Percentiles rank a stretch among this genome's conserved stretches.
Evolutionary conservation across 352 stramenopile species (phyloP).

Genomic region (Phytophthora uliginosa): DNA sequence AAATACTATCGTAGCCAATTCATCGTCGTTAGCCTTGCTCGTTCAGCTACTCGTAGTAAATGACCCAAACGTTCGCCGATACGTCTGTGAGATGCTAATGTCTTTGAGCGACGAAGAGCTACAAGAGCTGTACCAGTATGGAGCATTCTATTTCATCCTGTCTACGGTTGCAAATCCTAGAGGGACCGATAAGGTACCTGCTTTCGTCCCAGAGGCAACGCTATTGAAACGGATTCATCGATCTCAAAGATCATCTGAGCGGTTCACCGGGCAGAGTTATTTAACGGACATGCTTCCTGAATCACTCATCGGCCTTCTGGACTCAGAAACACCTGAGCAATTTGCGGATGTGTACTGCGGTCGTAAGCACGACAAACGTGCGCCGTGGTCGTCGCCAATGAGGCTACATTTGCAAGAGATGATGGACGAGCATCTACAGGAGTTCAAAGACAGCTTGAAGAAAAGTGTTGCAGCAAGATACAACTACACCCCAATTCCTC

Average conservation of each 20-base stretch:
- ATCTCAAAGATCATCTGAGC: slow-evolving; percentile 61
- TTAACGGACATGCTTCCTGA: slow-evolving; percentile 80
- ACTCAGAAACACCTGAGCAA: slow-evolving; percentile 63
- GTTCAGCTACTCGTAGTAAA: slow-evolving; percentile 79
- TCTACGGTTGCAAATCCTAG: slow-evolving; percentile 38
- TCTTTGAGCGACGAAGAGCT: slow-evolving; percentile 56
- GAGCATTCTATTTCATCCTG: slow-evolving; percentile 85
- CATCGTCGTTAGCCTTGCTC: slow-evolving; percentile 57
- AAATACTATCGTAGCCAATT: slow-evolving; percentile 65
- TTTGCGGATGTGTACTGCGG: slow-evolving; percentile 79
- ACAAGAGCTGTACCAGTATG: slow-evolving; percentile 66
- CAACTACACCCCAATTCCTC: slow-evolving; percentile 71
- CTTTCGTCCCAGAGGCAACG: slow-evolving; percentile 67
- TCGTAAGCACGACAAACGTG: slow-evolving; percentile 68
- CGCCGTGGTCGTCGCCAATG: slow-evolving; percentile 80
- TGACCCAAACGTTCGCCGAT: slow-evolving; percentile 50
- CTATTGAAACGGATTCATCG: slow-evolving; percentile 78
- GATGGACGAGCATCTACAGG: slow-evolving; percentile 77
- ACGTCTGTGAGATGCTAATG: slow-evolving; percentile 75
- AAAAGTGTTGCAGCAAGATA: slow-evolving; percentile 68
- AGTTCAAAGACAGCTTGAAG: slow-evolving; percentile 70
- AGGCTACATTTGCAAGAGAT: slow-evolving; percentile 76
- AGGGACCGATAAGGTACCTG: slow-evolving; percentile 31
- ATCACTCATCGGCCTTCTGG: slow-evolving; percentile 73
- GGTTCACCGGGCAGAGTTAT: slow-evolving; percentile 64